Conservation (phyloP, 768 basidiomycete species). For the Cystofilobasidium capitatum region DNA sequence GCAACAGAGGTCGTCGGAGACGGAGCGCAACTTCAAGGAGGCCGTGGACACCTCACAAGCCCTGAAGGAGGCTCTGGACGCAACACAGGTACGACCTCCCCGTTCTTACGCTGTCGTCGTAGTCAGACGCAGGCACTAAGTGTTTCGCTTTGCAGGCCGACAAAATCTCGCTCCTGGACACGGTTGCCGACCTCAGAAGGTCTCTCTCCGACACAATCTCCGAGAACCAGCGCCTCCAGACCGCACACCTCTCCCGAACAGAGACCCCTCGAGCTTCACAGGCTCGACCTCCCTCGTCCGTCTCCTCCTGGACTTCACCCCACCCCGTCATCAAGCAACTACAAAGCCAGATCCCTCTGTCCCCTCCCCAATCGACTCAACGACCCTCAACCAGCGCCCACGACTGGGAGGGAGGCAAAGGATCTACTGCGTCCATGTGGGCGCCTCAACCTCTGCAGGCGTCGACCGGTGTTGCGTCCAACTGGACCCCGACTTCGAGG, state of each 20-base stretch:
- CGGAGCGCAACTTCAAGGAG: neutral
- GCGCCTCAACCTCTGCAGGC: neutral
- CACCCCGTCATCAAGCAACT: slow-evolving; percentile 1
- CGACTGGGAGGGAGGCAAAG: neutral
- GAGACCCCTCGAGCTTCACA: neutral
- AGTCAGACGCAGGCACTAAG: slow-evolving; percentile 2
- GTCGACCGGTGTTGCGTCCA: neutral
- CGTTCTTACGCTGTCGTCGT: neutral
- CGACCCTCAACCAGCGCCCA: neutral
- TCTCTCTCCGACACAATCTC: neutral
- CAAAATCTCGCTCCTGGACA: neutral
- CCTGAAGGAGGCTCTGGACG: neutral
- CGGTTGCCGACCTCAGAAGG: neutral
- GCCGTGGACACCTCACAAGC: neutral
- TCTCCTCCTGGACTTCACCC: neutral
- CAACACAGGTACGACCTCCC: neutral
- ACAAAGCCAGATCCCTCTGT: slow-evolving; percentile 4
- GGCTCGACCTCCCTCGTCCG: neutral
- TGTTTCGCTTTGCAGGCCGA: neutral
- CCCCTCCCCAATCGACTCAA: neutral
- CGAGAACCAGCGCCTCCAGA: neutral
- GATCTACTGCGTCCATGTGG: neutral
- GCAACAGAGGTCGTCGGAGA: neutral
- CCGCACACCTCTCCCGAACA: neutral
- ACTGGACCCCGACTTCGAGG: neutral